Conservation (phyloP, 306 rosid species). For the Quercus parvula region DNA sequence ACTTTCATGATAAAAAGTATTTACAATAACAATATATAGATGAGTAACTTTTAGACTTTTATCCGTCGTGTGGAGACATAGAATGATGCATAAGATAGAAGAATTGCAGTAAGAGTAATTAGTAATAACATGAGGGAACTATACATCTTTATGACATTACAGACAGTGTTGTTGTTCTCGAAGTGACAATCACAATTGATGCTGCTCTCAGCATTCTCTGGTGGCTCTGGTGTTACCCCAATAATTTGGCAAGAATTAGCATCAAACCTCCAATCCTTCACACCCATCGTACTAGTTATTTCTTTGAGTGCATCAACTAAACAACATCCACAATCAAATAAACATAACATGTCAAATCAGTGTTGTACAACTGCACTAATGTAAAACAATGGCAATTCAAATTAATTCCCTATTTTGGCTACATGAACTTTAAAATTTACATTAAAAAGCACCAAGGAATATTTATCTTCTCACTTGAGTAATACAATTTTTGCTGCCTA, state of each 20-base stretch:
- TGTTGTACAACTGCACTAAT: neutral
- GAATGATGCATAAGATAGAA: constrained; percentile 6
- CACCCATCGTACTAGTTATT: constrained; percentile 65
- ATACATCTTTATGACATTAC: constrained; percentile 76
- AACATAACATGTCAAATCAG: constrained; percentile 11
- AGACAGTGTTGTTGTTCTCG: constrained; percentile 36
- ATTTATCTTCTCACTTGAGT: neutral
- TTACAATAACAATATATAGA: neutral
- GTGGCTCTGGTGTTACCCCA: constrained; percentile 47
- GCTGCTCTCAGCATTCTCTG: constrained; percentile 26
- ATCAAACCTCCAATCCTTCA: constrained; percentile 67
- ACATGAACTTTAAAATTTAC: neutral
- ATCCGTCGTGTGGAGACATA: neutral
- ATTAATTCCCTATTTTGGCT: neutral
- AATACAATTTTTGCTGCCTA: neutral
- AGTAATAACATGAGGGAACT: constrained; percentile 28
- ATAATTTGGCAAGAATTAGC: constrained; percentile 50
- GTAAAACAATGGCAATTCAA: neutral
- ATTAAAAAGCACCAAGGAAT: neutral
- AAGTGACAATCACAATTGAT: constrained; percentile 50
- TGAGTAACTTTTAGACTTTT: neutral
- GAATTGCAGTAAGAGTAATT: neutral
- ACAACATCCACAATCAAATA: constrained; percentile 14
- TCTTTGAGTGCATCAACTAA: constrained; percentile 72
- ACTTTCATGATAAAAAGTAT: too few relatives aligned